These are phyloP conservation scores for Pythium vanterpoolii DNA, from an alignment of 352 stramenopile species.

Conservation along the genomic window DNA sequence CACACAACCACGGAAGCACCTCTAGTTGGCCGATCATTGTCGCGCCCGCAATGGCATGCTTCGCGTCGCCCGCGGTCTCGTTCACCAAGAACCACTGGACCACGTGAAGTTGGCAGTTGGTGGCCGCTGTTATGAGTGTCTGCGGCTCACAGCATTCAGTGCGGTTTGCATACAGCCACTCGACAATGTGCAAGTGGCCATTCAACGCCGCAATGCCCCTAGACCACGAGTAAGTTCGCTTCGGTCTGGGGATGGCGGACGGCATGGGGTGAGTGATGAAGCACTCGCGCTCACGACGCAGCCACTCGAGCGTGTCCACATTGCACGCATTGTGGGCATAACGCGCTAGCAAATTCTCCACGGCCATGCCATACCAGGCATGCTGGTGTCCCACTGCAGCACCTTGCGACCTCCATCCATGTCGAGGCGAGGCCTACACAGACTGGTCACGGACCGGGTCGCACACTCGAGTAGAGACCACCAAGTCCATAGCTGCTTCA, in stretches of 20 bases:
- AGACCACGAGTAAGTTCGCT: neutral
- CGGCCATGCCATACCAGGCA: neutral
- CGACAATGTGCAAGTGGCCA: neutral
- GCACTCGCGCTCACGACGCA: neutral
- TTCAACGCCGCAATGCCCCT: neutral
- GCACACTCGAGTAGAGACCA: neutral
- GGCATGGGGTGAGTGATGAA: neutral
- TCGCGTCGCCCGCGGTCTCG: neutral
- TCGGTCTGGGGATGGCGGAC: neutral
- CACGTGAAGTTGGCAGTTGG: slow-evolving; percentile 3
- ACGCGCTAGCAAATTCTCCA: neutral
- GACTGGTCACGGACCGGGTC: slow-evolving; percentile 8
- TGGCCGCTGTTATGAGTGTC: neutral
- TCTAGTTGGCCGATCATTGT: neutral
- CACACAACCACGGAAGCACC: slow-evolving; percentile 10
- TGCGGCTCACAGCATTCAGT: slow-evolving; percentile 33
- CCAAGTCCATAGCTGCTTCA: neutral
- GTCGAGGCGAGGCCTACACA: neutral
- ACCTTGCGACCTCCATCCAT: neutral
- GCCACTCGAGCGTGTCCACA: neutral
- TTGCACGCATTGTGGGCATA: neutral
- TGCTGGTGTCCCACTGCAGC: slow-evolving; percentile 5
- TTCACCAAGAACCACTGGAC: slow-evolving; percentile 9
- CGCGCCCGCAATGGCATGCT: neutral
- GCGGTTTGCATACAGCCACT: slow-evolving; percentile 29